Conservation (phyloP, 2,329 filamentous ascomycete species). For the Alternaria sp. region DNA sequence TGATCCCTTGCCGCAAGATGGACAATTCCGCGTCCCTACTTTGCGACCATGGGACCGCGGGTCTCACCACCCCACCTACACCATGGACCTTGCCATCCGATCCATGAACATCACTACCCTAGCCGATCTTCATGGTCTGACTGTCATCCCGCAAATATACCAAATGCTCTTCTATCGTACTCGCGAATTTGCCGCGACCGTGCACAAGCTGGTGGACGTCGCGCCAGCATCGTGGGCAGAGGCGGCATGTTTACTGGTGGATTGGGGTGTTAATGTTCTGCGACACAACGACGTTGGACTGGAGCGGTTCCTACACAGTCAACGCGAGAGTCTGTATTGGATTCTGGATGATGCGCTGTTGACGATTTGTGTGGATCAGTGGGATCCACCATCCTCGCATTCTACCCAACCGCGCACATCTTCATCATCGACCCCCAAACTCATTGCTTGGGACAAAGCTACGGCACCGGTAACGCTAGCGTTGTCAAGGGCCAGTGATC, state of each 20-base stretch:
- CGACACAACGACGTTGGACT: slow-evolving; percentile 6
- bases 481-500: not conserved
- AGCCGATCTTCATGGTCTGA: slow-evolving; percentile 1
- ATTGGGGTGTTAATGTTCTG: slow-evolving; percentile 14
- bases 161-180: slow-evolving; percentile 13
- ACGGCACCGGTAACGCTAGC: not conserved
- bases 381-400: slow-evolving; percentile 7
- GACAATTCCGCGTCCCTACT: not conserved
- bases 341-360: slow-evolving; percentile 22
- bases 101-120: slow-evolving; percentile 5
- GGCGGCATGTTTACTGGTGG: slow-evolving; percentile 10
- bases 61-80: not conserved
- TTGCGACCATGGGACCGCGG: not conserved
- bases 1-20: not conserved
- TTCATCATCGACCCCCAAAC: not conserved
- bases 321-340: slow-evolving; percentile 22
- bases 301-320: slow-evolving; percentile 17
- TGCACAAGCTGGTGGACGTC: slow-evolving; percentile 5
- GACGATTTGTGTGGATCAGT: slow-evolving; percentile 16
- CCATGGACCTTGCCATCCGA: not conserved
- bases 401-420: not conserved
- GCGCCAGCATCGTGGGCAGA: slow-evolving; percentile 9
- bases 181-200: slow-evolving; percentile 7
- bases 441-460: slow-evolving; percentile 6
- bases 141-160: slow-evolving; percentile 9